phyloP scores from a whole-genome alignment of 345 rosid species.

The Dovyalis caffra region DNA sequence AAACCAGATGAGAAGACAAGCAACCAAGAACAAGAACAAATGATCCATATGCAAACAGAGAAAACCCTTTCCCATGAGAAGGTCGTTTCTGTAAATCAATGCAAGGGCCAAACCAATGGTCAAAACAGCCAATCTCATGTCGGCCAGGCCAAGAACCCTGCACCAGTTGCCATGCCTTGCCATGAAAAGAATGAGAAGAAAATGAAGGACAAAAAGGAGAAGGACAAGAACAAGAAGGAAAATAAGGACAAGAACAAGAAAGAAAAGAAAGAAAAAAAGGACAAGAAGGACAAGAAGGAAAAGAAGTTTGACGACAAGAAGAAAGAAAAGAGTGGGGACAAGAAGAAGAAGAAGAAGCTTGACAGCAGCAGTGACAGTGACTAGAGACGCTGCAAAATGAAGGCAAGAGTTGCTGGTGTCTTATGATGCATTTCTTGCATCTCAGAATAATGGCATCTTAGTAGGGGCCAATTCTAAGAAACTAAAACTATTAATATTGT shows the following conservation, averaged over 20 bases:
- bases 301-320: not conserved
- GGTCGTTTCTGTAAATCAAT: not conserved
- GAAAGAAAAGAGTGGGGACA: not conserved
- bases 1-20: not conserved
- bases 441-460: too few species aligned
- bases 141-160: not conserved
- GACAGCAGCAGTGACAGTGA: constrained; percentile 10
- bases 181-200: constrained; percentile 1
- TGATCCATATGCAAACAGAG: not conserved
- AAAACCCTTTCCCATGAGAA: not conserved
- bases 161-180: not conserved
- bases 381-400: too few species aligned
- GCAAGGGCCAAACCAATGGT: not conserved
- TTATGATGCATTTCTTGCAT: too few species aligned
- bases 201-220: constrained; percentile 1
- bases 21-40: not conserved
- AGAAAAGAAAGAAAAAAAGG: not conserved
- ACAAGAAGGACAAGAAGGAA: constrained; percentile 14
- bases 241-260: not conserved
- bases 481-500: not conserved
- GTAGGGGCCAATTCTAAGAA: too few species aligned
- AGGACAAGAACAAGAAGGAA: not conserved
- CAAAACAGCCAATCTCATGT: not conserved
- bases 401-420: not conserved
- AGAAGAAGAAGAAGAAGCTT: constrained; percentile 11